These are phyloP conservation scores for Colletotrichum agaves DNA, from an alignment of 2,329 filamentous ascomycete genomes.

Conservation along the genomic window DNA sequence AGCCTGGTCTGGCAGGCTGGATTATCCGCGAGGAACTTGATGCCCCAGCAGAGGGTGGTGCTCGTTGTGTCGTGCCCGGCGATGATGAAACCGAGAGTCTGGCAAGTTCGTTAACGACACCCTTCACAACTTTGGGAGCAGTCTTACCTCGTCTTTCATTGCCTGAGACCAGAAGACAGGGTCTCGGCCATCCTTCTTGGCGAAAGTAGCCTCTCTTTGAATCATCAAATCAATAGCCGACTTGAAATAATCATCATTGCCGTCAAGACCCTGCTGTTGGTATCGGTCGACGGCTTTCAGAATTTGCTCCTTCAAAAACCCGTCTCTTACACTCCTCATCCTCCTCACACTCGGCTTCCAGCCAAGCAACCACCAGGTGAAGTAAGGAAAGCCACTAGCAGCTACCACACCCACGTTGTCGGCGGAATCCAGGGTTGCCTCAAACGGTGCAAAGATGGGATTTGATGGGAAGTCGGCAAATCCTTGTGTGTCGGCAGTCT, in stretches of 20 bases:
- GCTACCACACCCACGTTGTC: background rate
- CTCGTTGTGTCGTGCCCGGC: conserved; percentile 45
- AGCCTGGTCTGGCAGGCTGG: background rate
- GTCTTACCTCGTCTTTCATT: conserved; percentile 22
- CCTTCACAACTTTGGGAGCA: background rate
- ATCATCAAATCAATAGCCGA: conserved; percentile 48
- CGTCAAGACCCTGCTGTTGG: background rate
- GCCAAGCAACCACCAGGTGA: background rate
- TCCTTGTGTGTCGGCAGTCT: background rate
- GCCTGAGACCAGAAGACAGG: background rate
- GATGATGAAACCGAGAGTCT: background rate
- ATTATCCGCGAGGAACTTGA: conserved; percentile 36
- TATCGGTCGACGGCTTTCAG: conserved; percentile 11
- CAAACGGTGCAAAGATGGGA: background rate
- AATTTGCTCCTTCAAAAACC: background rate
- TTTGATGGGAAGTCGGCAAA: background rate
- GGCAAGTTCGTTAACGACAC: background rate
- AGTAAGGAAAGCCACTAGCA: background rate
- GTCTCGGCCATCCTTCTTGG: conserved; percentile 21
- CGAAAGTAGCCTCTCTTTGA: conserved; percentile 44
- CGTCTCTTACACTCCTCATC: background rate
- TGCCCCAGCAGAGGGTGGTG: conserved; percentile 42
- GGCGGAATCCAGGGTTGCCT: background rate
- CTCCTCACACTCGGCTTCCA: background rate
- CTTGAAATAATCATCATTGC: background rate